Conservation (phyloP, 257 asterid species). For the Linaria vulgaris region DNA sequence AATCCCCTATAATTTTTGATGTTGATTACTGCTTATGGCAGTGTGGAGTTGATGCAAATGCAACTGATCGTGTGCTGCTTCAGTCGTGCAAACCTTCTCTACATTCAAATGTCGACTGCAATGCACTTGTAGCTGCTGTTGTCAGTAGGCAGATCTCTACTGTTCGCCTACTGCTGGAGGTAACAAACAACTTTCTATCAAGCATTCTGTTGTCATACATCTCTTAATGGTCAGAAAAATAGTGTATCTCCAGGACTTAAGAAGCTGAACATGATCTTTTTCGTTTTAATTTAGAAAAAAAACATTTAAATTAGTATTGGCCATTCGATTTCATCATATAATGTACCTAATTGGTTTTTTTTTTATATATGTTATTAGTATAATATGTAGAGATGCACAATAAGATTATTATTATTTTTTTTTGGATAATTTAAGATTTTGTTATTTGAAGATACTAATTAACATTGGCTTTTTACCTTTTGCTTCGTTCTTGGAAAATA, state of each 20-base stretch:
- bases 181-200: constrained; percentile 23
- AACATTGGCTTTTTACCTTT: constrained; percentile 6
- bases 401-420: no score
- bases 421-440: no score
- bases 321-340: constrained; percentile 15
- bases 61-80: constrained; percentile 62
- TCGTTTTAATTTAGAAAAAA: no score
- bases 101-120: constrained; percentile 67
- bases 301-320: no score
- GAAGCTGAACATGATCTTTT: no score
- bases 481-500: constrained; percentile 8
- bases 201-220: background rate
- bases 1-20: no score
- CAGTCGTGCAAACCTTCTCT: constrained; percentile 72
- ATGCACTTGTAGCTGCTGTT: constrained; percentile 74
- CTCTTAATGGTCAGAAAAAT: background rate
- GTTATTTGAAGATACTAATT: constrained; percentile 18
- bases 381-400: background rate
- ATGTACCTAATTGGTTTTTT: background rate
- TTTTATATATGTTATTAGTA: background rate
- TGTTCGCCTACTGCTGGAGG: constrained; percentile 65
- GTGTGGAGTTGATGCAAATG: constrained; percentile 74
- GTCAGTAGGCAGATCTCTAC: constrained; percentile 70
- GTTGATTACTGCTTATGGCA: constrained; percentile 29
- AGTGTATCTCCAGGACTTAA: background rate